These are phyloP conservation scores for Ambrosia trifida DNA, from an alignment of 129 eudicot species.

Conservation along the genomic window DNA sequence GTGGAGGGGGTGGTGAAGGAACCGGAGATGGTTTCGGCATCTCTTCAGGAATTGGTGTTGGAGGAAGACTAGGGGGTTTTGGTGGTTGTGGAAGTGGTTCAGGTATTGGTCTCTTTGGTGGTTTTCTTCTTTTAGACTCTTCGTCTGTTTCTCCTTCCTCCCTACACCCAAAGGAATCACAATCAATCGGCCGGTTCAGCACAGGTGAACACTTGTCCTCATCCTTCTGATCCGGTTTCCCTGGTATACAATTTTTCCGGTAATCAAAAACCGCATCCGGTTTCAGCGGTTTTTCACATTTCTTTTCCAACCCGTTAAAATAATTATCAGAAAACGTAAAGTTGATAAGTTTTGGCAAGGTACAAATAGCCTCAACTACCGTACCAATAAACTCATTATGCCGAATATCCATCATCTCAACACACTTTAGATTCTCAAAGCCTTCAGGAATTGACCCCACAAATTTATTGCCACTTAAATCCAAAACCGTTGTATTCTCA, in stretches of 20 bases:
- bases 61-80: constrained; percentile 2
- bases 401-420: constrained; percentile 50
- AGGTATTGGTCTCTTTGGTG: constrained; percentile 10
- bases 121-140: constrained; percentile 23
- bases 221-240: constrained; percentile 48
- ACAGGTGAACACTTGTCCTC: constrained; percentile 36
- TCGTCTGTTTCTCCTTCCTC: constrained; percentile 15
- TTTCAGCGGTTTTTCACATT: constrained; percentile 38
- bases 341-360: constrained; percentile 45
- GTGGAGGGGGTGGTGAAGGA: constrained; percentile 15
- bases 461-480: constrained; percentile 44
- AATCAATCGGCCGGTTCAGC: constrained; percentile 45
- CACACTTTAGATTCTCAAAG: constrained; percentile 33
- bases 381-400: constrained; percentile 57
- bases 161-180: constrained; percentile 25
- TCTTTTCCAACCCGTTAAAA: constrained; percentile 39
- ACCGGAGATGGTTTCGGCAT: constrained; percentile 21
- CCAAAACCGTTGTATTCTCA: constrained; percentile 50
- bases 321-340: constrained; percentile 50
- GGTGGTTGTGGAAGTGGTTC: constrained; percentile 1
- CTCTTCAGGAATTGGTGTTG: constrained; percentile 3
- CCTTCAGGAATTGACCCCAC: constrained; percentile 49
- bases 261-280: constrained; percentile 37
- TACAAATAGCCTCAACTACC: constrained; percentile 43
- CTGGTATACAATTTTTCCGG: constrained; percentile 55